Base-by-base conservation (phyloP, 768 basidiomycete genomes). In the Kwoniella mangroviensis region DNA sequence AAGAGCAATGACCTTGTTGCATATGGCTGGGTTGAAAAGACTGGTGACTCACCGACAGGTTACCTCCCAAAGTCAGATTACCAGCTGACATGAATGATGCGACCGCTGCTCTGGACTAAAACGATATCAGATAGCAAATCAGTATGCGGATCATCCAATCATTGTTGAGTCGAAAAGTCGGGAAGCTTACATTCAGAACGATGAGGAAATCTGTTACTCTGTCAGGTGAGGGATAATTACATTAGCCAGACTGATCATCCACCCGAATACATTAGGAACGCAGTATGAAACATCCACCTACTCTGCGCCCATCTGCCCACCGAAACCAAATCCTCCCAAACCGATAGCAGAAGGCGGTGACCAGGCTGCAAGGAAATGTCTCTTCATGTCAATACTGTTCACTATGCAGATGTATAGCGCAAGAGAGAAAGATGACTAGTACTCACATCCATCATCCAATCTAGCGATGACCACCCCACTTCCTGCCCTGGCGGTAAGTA, bases 51-150 rank as follows among this genome's bases (percentile, higher is more conserved):
- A 93, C 85, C 71, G 93, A 94, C 83, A 95, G 85, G 79, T 94
- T 96, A 15, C 94, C 94, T 21, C 95, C 95, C 2, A 97, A 85
- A 2, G 92, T 94, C 68, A 99, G 81, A 7, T 90, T 92, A 9
- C 97, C 96, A 17, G 94, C 91, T 13, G 94, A 87, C 96, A 98
- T 98, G 84, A 99, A 98, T 1, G 91, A 90, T 88, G 91, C 78
- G 15, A 84, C 78, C 4, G 83, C 74, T 5, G 64, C 65, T 42
- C 75, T 66, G n/a, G 79, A 76, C 80, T 91, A 1, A 7, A 34
- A 34, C 34, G 34, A 34, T 34, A 34, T 34, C 6, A 34, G 34
- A 34, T 34, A 34, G 34, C 41, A 7, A 10, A 17, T 21, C 1
- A 49, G 10, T 49, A 55, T n/a, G 61, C 41, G 19, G 17, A 34